A percentile compares a stretch with the other conserved stretches of the same genome.
phyloP scores from a whole-genome alignment of 805 yeast genomes.

The Saccharomyces mikatae region DNA sequence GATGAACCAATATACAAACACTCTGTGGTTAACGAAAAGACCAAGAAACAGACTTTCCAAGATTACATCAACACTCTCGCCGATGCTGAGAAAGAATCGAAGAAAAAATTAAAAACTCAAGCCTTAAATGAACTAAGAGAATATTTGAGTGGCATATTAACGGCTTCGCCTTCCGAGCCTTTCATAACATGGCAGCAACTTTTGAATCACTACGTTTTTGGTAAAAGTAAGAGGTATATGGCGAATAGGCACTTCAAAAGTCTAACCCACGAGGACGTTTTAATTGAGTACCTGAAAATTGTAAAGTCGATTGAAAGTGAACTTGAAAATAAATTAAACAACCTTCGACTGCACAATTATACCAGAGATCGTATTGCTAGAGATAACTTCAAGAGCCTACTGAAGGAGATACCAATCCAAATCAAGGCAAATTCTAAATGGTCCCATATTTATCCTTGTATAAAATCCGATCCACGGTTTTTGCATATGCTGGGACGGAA shows the following conservation, averaged over 20 bases:
- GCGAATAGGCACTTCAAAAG: constrained; percentile 49
- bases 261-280: constrained; percentile 51
- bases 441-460: constrained; percentile 42
- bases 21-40: constrained; percentile 49
- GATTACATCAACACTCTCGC: constrained; percentile 41
- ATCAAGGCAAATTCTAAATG: constrained; percentile 51
- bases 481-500: constrained; percentile 58
- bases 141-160: constrained; percentile 37
- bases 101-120: constrained; percentile 32
- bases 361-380: constrained; percentile 61
- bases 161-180: background rate
- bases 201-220: constrained; percentile 24
- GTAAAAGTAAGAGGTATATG: constrained; percentile 43
- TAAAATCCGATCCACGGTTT: constrained; percentile 53
- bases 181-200: constrained; percentile 21
- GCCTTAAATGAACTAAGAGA: constrained; percentile 48
- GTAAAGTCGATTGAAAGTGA: constrained; percentile 24
- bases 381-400: constrained; percentile 43
- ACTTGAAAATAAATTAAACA: constrained; percentile 15
- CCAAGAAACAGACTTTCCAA: constrained; percentile 47
- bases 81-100: constrained; percentile 10
- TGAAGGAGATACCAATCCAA: constrained; percentile 21
- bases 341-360: constrained; percentile 35
- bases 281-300: constrained; percentile 35
- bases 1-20: constrained; percentile 63